Evolutionary conservation across 768 basidiomycete genomes (phyloP), one percentile per base, ranked within the genome.

Genomic region (Hericium coralloides): DNA sequence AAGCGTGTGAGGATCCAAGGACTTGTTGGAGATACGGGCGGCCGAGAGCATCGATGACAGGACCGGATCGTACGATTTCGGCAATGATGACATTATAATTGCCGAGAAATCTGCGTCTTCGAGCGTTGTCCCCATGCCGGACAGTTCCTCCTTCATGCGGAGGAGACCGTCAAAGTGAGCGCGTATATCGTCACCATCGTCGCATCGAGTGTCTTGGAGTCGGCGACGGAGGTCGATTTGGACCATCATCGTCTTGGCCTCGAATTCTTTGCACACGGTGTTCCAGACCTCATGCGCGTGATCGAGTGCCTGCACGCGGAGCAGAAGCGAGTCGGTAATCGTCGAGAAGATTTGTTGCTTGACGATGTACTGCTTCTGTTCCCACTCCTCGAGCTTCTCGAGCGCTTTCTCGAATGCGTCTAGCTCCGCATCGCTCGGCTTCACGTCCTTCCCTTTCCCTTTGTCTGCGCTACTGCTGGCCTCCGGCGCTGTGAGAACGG

Each of bases 21-120:
- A 58, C 0, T 56, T 66, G 18, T 60, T 59, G 14, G 63, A 59
- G 17, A 67, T 51, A 26, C 57, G 56, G 2, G 62, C 58, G 2
- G 69, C 65, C 1, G 68, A 64, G 15, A 60, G 64, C 31, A 74
- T 52, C 18, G 69, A 56, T n/a, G 70, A 65, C 55, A 72, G 62
- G 48, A 60, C 66, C 25, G 69, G 49, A 53, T 71, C 68, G 56
- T 70, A 75, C 18, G 67, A 70, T 5, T 49, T 15, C 15, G 73
- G 73, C 14, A 76, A 66, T 3, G 73, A 75, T 17, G 59, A 57
- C 31, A 72, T 63, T 36, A 74, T 64, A 48, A 74, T 72, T 3
- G 65, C 64, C 22, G 65, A 64, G 54, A 71, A 69, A 43, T 73
- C 68, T 7, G 68, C 62, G 9, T 73, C 67, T 0, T 62, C 26